Percentiles rank a stretch among this genome's conserved stretches.
Conservation (phyloP, 352 stramenopile species). For the Phytopythium delawarense region DNA sequence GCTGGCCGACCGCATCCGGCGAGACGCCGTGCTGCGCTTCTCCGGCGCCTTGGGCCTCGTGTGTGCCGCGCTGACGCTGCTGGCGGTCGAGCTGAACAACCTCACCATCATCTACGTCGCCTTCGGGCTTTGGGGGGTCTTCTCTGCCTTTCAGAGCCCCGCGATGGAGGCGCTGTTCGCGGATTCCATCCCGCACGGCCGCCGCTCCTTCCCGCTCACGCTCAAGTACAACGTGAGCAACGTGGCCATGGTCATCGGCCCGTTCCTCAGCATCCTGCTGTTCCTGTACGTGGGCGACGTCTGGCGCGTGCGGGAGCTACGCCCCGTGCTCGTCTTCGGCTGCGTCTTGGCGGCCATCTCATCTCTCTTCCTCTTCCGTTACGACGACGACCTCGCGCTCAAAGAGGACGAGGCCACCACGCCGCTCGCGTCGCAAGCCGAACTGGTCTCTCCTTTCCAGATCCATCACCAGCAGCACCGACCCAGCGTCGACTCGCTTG, state of each 20-base stretch:
- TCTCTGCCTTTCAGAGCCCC: conserved; percentile 61
- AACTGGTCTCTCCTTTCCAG: conserved; percentile 3
- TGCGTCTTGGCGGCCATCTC: conserved; percentile 46
- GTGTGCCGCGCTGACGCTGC: conserved; percentile 43
- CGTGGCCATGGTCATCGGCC: conserved; percentile 60
- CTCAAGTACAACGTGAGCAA: conserved; percentile 84
- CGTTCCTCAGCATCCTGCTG: conserved; percentile 55
- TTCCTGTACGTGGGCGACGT: conserved; percentile 61
- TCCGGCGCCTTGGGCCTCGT: conserved; percentile 51
- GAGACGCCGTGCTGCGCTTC: conserved; percentile 64
- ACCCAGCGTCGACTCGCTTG: not conserved
- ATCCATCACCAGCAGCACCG: not conserved
- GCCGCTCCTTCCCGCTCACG: conserved; percentile 66
- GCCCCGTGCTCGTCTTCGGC: conserved; percentile 54
- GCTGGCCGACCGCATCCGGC: conserved; percentile 59
- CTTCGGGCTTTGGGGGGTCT: conserved; percentile 68
- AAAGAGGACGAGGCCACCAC: conserved; percentile 8
- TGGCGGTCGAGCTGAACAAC: conserved; percentile 42
- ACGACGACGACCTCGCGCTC: conserved; percentile 55
- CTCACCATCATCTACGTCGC: conserved; percentile 51
- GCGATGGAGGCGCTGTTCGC: conserved; percentile 73
- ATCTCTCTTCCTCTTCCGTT: conserved; percentile 52
- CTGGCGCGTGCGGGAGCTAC: conserved; percentile 53
- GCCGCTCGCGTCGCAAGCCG: not conserved
- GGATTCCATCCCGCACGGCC: conserved; percentile 63